Base-by-base conservation (phyloP, 1,284 basidiomycete species). In the Ceratobasidium sp. region DNA sequence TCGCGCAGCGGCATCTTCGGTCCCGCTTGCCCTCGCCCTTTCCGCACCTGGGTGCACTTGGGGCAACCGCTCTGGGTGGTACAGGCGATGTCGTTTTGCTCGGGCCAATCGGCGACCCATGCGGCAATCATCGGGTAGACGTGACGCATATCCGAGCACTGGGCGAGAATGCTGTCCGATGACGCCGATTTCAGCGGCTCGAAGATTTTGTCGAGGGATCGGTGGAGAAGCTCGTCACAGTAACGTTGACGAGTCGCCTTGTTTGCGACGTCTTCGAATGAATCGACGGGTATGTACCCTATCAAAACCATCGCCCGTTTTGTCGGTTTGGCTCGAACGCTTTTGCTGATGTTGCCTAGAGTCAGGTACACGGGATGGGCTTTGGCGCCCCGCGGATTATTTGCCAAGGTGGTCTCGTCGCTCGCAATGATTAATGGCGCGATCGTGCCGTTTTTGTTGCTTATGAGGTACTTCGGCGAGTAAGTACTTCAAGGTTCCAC, bases 191-290 rank as follows among this genome's bases (percentile, higher is more conserved):
- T 68, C 32, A 68, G 32, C 29, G 66, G 66, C 29, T 52, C 49
- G n/a, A 56, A 51, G 6, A 80, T 37, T 6, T 69, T n/a, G 15
- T 51, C 15, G 76, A 81, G 78, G 52, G 77, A 78, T 1, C 54
- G 9, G 22, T 56, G 54, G 54, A 22, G n/a, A 22, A 56, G n/a
- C 22, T 56, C 15, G 11, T 9, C 54, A 29, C n/a, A 9, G 22
- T 25, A 56, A 6, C 22, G n/a, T n/a, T 29, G 15, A n/a, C 54
- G 22, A 9, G 22, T 56, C 19, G n/a, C 32, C 37, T 40, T 9
- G 37, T 40, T 3, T 6, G 22, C 54, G 22, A 56, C 9, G 37
- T 40, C 37, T 5, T 22, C 22, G 9, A 56, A 56, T 11, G 17
- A 11, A 15, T 56, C 32, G 4, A 77, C 76, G 8, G 76, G 76